A percentile compares a stretch with the other conserved stretches of the same genome.
phyloP scores from a whole-genome alignment of 108 stramenopile genomes.

The Thalassiosira profunda region DNA sequence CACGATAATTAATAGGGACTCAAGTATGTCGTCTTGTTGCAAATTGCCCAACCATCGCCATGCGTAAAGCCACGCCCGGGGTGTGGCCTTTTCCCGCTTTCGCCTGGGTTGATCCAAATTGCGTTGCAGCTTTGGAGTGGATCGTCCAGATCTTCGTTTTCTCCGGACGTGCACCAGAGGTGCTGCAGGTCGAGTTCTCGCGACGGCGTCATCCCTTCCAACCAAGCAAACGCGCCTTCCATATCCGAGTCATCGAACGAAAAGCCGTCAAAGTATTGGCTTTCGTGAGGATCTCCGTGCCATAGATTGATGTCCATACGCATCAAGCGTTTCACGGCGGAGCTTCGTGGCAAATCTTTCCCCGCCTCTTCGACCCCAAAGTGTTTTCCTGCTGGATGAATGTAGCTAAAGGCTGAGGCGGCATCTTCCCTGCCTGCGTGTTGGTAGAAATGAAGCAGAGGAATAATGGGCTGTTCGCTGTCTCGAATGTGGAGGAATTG shows the following conservation, averaged over 20 bases:
- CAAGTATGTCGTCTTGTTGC: no score
- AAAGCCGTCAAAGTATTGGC: background rate
- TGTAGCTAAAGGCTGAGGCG: background rate
- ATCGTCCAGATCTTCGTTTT: background rate
- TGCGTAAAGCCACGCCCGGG: background rate
- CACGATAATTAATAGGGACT: no score
- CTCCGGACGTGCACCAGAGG: background rate
- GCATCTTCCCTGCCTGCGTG: no score
- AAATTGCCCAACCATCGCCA: background rate
- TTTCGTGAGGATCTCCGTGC: background rate
- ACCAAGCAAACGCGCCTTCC: background rate
- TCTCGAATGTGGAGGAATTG: conserved; percentile 1
- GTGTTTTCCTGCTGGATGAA: background rate
- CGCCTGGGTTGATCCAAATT: background rate
- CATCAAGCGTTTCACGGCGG: background rate
- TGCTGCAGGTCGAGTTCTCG: background rate
- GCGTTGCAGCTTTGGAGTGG: no score
- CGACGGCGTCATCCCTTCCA: background rate
- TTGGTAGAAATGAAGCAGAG: background rate
- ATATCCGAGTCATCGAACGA: background rate
- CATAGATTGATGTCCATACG: background rate
- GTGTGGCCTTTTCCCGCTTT: background rate
- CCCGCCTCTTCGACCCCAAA: background rate
- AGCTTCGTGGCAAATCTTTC: background rate
- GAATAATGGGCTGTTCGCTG: conserved; percentile 4